Evolutionary conservation across 225 moss, liverwort and hornwort species (phyloP), one percentile per base, ranked within the genome.

Genomic region (Pseudoscleropodium purum): DNA sequence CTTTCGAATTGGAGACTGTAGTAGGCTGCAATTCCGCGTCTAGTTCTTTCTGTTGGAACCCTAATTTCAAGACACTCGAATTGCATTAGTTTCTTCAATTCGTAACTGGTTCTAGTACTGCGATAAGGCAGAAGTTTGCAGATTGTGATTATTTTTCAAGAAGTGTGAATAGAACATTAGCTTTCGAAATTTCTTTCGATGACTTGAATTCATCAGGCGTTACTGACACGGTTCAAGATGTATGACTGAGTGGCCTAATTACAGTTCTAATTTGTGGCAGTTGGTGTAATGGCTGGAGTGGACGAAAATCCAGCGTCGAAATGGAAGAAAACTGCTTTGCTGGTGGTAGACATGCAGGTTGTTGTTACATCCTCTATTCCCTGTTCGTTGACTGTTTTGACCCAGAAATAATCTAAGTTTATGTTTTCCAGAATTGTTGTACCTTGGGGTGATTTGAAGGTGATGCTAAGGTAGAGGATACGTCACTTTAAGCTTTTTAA

Each of bases 311-410:
- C 83, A 86, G 79, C 64, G 69, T 92, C 87, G 56, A 95, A 96
- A 65, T 99, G 99, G 99, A 93, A 95, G 81, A 91, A 90, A 65
- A 97, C 96, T 57, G 97, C 97, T 21, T 86, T 99, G 74, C 73
- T 99, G 81, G 94, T 97, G 86, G 94, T 99, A 29, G 99, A 95
- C 92, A 97, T 99, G 99, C 99, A 99, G 99, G 97, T 97, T 43
- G 75, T 85, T 33, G 31, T 79, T 61, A 41, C 45, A 51, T 85
- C 37, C 87, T 88, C 67, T 64, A 36, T 63, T 63, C 37, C 39
- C n/a, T 66, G 45, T 79, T 77, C 36, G 25, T 83, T 80, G 54
- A 41, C 43, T 75, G 24, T 59, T 74, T 33, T 69, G 85, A 70
- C 14, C 14, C 30, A 41, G 52, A 52, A 84, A 13, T 84, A 72